A percentile compares a stretch with the other conserved stretches of the same genome.
Evolutionary conservation across 2,329 filamentous ascomycete genomes (phyloP).

Genomic region (Colletotrichum tropicicola): DNA sequence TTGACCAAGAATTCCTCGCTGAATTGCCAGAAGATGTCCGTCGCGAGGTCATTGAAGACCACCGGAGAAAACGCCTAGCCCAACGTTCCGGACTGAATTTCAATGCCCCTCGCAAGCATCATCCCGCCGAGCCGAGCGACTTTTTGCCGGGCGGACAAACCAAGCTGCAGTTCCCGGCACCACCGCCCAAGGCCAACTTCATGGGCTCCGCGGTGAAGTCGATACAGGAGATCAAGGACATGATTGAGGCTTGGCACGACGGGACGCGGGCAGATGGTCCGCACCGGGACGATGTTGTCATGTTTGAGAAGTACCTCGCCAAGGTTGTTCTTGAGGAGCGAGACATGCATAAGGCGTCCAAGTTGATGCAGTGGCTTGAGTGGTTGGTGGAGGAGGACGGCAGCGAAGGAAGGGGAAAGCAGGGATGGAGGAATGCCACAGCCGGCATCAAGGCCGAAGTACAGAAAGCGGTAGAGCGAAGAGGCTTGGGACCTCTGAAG

Average conservation of each 20-base stretch:
- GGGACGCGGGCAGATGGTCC: slow-evolving; percentile 80
- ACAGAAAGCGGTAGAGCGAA: slow-evolving; percentile 61
- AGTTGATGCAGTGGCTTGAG: slow-evolving; percentile 74
- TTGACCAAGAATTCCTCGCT: slow-evolving; percentile 79
- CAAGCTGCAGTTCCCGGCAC: slow-evolving; percentile 55
- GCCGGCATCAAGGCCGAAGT: slow-evolving; percentile 57
- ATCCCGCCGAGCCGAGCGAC: slow-evolving; percentile 29
- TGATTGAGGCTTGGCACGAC: slow-evolving; percentile 79
- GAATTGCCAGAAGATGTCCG: slow-evolving; percentile 86
- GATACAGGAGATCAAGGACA: slow-evolving; percentile 72
- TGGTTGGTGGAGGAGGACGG: slow-evolving; percentile 62
- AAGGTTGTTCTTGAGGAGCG: slow-evolving; percentile 79
- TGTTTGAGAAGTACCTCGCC: slow-evolving; percentile 77
- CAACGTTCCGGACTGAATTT: slow-evolving; percentile 61
- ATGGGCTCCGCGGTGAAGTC: slow-evolving; percentile 51
- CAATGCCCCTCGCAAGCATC: slow-evolving; percentile 42
- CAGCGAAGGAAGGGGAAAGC: slow-evolving; percentile 44
- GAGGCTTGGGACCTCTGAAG: slow-evolving; percentile 65
- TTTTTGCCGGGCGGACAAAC: slow-evolving; percentile 45
- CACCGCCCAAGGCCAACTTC: slow-evolving; percentile 57
- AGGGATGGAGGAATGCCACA: slow-evolving; percentile 57
- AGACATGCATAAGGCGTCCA: slow-evolving; percentile 79
- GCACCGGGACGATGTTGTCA: slow-evolving; percentile 78
- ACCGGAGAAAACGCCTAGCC: slow-evolving; percentile 69
- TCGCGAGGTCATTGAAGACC: slow-evolving; percentile 80